Evolutionary conservation across 2,329 filamentous ascomycete genomes (phyloP), one percentile per base, ranked within the genome.

Genomic region (Sordariomycetes sp.): DNA sequence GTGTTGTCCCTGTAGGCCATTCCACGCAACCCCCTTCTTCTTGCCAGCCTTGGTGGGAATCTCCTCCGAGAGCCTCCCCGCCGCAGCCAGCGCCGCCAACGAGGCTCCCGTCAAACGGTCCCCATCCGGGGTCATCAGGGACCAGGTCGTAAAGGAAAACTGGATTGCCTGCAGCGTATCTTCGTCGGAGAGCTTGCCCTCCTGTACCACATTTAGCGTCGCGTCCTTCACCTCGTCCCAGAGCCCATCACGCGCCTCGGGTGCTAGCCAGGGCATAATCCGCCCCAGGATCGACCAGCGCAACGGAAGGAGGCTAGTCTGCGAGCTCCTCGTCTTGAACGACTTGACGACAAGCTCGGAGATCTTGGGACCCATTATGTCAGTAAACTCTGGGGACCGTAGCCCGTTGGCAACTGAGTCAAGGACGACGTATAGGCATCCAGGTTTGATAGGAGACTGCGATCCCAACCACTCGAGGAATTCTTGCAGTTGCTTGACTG

Each of bases 321-420:
- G 69, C 8, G 66, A 64, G 28, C 68, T 66, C 54, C 67, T 66
- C 0, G 60, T 52, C 3, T 61, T 58, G 37, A 64, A 59, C 22
- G 69, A 59, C 14, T 66, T 62, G 18, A 62, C 68, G 1, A 71
- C 64, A 4, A 73, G 61, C 8, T 73, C 68, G 25, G 74, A 71
- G 3, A 79, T 64, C 54, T 67, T 69, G 24, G 65, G 68, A 6
- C 72, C 72, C 1, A 74, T 65, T 2, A 69, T 70, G 61, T 80
- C 76, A 5, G 74, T 66, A 22, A 72, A 75, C 1, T 73, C 68
- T 53, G 79, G 74, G 16, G 67, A 69, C 3, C 63, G 68, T 7
- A 80, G 63, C 3, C 76, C 76, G 24, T 71, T 66, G 0, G 72
- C 70, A 37, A 81, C 67, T 2, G 72, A 70, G 53, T 75, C 71